A percentile compares a stretch with the other conserved stretches of the same genome.
phyloP scores from a whole-genome alignment of 495 filamentous ascomycete species.

The Lasiosphaeris hirsuta region DNA sequence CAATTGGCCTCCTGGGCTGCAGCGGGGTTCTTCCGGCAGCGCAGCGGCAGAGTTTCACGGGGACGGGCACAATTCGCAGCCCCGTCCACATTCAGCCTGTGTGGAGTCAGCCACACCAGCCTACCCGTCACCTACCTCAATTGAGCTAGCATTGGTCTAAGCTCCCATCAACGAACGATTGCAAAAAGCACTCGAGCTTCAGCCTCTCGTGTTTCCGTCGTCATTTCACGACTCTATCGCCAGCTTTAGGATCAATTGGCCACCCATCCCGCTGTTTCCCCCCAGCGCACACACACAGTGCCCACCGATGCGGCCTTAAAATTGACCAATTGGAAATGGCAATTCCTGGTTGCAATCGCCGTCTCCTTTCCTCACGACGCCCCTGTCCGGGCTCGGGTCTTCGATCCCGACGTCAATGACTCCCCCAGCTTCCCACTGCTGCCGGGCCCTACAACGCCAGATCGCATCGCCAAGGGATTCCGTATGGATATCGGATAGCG shows the following conservation, averaged over 20 bases:
- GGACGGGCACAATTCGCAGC: neutral
- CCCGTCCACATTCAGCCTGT: neutral
- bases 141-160: neutral
- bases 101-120: neutral
- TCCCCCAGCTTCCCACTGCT: slow-evolving; percentile 37
- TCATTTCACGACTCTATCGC: too few species aligned
- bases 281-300: too few species aligned
- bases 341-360: slow-evolving; percentile 1
- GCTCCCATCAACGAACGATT: too few species aligned
- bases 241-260: too few species aligned
- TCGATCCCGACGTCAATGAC: slow-evolving; percentile 28
- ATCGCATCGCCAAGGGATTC: slow-evolving; percentile 30
- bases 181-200: too few species aligned
- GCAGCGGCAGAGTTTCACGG: too few species aligned
- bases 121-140: neutral
- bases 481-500: slow-evolving; percentile 45
- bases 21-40: neutral
- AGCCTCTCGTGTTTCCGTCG: too few species aligned
- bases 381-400: neutral
- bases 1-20: neutral
- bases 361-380: neutral
- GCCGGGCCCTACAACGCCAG: slow-evolving; percentile 38
- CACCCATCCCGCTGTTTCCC: too few species aligned
- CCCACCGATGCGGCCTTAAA: too few species aligned
- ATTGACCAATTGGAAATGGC: slow-evolving; percentile 3